A percentile compares a stretch with the other conserved stretches of the same genome.
phyloP scores from a whole-genome alignment of 1,139 yeast species.

The Arxiozyma slooffiae region DNA sequence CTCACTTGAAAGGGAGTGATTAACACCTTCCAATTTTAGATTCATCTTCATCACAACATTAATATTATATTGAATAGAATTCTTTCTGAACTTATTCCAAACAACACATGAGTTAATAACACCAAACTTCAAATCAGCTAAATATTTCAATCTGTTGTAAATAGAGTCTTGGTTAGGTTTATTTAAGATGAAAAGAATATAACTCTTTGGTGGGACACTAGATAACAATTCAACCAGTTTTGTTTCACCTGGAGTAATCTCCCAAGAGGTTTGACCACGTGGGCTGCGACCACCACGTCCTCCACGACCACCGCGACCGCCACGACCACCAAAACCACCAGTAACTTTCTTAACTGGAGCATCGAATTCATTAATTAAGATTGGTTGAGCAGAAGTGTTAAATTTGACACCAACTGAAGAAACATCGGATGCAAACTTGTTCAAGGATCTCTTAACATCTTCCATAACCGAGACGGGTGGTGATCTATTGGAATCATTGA shows the following conservation, averaged over 20 bases:
- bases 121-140: constrained; percentile 17
- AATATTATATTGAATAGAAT: constrained; percentile 14
- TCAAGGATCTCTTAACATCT: constrained; percentile 9
- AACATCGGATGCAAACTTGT: constrained; percentile 11
- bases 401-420: constrained; percentile 14
- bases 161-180: constrained; percentile 9
- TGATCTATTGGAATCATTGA: constrained; percentile 10
- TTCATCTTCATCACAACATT: constrained; percentile 21
- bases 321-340: constrained; percentile 11
- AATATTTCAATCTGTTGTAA: constrained; percentile 16
- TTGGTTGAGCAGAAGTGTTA: constrained; percentile 8
- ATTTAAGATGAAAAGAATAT: constrained; percentile 12
- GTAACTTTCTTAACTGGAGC: constrained; percentile 10
- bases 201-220: constrained; percentile 13
- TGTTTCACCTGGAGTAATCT: constrained; percentile 14
- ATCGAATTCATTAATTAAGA: constrained; percentile 12
- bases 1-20: constrained; percentile 11
- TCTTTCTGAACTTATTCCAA: constrained; percentile 16
- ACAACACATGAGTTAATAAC: constrained; percentile 15
- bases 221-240: constrained; percentile 8
- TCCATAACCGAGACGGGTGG: constrained; percentile 10
- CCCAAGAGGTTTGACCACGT: constrained; percentile 8
- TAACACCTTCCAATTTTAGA: constrained; percentile 15
- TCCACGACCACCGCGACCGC: constrained; percentile 14
- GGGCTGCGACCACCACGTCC: constrained; percentile 13